Evolutionary conservation across 2,329 filamentous ascomycete species (phyloP), one percentile per base, ranked within the genome.

Genomic region (Xylaria hypoxylon): DNA sequence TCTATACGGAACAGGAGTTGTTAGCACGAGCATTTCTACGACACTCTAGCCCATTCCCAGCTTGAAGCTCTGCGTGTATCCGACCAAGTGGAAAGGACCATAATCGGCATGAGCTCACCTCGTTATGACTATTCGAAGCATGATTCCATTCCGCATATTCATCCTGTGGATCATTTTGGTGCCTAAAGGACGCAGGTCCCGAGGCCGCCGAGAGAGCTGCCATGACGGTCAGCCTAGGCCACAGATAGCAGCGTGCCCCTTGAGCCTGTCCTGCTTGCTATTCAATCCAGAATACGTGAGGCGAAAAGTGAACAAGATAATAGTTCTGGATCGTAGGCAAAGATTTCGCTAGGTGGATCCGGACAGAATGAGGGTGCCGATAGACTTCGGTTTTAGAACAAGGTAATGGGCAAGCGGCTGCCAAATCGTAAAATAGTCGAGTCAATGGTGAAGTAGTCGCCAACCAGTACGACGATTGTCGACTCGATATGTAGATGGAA

Each of bases 181-280:
- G 82, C 68, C 81, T 83, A 66, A 87, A 77, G 51, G 83, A 80
- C 67, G 83, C 80, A 58, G 83, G 80, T 68, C 82, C 81, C 68
- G 82, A 81, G 71, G 79, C 80, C 71, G 84, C 78, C 71, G 85
- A 84, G 77, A 87, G 82, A 75, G 84, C 81, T 73, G 85, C 82
- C 86, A 87, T 87, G 59, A 68, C 69, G 55, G 64, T 68, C 67
- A 68, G 72, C 68, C 62, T 68, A 65, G 63, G 68, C 67, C 64
- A 72, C 70, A 59, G 67, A 67, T 67, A 69, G 65, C 57, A 58
- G 67, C 69, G 59, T 67, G 59, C 56, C 67, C 55, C 65, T 68
- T 55, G 59, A 65, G 64, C 70, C 62, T 44, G 24, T 40, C 47
- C 53, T 24, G 24, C 59, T 40, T 31, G 15, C 56, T 52, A 58